phyloP scores from a whole-genome alignment of 2,329 filamentous ascomycete species.

The Hypomyces perniciosus region DNA sequence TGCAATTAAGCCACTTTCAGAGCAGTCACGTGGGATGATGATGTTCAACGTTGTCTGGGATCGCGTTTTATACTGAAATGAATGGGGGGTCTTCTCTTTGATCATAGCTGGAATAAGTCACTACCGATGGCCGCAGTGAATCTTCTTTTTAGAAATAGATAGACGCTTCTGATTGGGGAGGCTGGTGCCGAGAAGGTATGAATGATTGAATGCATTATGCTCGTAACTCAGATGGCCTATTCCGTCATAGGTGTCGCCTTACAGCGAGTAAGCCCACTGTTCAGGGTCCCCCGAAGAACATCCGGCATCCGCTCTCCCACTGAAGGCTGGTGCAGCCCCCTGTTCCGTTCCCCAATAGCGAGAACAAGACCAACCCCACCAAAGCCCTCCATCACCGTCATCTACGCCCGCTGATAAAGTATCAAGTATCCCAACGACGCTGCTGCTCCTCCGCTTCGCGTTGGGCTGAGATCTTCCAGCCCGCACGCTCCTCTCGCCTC shows the following conservation, averaged over 20 bases:
- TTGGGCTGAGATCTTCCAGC: conserved; percentile 9
- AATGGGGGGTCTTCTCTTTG: too few species aligned
- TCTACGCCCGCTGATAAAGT: conserved; percentile 11
- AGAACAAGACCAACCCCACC: conserved; percentile 1
- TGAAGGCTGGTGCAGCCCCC: conserved; percentile 5
- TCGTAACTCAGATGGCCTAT: neutral
- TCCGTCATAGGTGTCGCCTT: too few species aligned
- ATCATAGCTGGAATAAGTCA: too few species aligned
- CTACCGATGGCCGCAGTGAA: too few species aligned
- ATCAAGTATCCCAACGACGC: conserved; percentile 6
- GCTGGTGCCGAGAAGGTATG: too few species aligned
- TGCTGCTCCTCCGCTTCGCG: conserved; percentile 6
- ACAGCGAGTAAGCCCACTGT: neutral
- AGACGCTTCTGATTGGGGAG: too few species aligned
- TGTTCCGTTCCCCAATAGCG: neutral
- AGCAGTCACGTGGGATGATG: neutral
- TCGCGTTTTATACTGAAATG: too few species aligned
- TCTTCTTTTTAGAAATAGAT: too few species aligned
- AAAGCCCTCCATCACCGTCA: conserved; percentile 16
- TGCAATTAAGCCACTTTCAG: conserved; percentile 20
- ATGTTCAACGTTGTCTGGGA: too few species aligned
- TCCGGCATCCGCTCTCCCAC: conserved; percentile 11
- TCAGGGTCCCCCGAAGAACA: conserved; percentile 14
- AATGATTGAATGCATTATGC: neutral
- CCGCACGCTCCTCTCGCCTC: conserved; percentile 16